A percentile compares a stretch with the other conserved stretches of the same genome.
Conservation (phyloP, 2,329 filamentous ascomycete species). For the Penicillium janthinellum region DNA sequence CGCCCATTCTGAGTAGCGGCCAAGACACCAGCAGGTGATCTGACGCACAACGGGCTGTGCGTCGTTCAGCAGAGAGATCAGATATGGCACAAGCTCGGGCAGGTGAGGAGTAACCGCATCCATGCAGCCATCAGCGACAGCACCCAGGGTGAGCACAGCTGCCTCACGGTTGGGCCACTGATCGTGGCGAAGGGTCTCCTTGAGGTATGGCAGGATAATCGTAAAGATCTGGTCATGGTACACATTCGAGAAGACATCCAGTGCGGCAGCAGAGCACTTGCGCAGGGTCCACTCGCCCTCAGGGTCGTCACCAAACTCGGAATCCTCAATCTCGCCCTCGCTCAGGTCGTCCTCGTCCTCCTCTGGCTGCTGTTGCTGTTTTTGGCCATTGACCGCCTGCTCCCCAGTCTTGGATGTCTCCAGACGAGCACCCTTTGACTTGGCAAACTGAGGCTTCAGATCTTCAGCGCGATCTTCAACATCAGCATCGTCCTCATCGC, state of each 20-base stretch:
- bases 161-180: slow-evolving; percentile 95
- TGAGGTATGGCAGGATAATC: slow-evolving; percentile 88
- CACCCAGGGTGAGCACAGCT: slow-evolving; percentile 88
- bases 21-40: slow-evolving; percentile 97
- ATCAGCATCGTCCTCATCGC: slow-evolving; percentile 85
- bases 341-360: slow-evolving; percentile 73
- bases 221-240: slow-evolving; percentile 88
- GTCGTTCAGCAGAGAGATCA: slow-evolving; percentile 83
- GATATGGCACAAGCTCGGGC: slow-evolving; percentile 84
- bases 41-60: slow-evolving; percentile 87
- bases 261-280: slow-evolving; percentile 93
- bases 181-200: slow-evolving; percentile 79
- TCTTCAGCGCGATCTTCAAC: slow-evolving; percentile 88
- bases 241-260: slow-evolving; percentile 90
- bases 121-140: slow-evolving; percentile 93
- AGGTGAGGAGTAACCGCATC: slow-evolving; percentile 86
- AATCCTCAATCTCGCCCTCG: slow-evolving; percentile 81
- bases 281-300: slow-evolving; percentile 94
- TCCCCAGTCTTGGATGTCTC: slow-evolving; percentile 53
- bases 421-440: slow-evolving; percentile 62
- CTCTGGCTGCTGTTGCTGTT: slow-evolving; percentile 50
- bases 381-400: slow-evolving; percentile 43
- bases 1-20: slow-evolving; percentile 91
- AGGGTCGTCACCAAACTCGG: slow-evolving; percentile 71
- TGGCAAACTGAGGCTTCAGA: slow-evolving; percentile 89